These are phyloP conservation scores for Aspergillus proliferans DNA, from an alignment of 2,329 filamentous ascomycete species.

Conservation along the genomic window DNA sequence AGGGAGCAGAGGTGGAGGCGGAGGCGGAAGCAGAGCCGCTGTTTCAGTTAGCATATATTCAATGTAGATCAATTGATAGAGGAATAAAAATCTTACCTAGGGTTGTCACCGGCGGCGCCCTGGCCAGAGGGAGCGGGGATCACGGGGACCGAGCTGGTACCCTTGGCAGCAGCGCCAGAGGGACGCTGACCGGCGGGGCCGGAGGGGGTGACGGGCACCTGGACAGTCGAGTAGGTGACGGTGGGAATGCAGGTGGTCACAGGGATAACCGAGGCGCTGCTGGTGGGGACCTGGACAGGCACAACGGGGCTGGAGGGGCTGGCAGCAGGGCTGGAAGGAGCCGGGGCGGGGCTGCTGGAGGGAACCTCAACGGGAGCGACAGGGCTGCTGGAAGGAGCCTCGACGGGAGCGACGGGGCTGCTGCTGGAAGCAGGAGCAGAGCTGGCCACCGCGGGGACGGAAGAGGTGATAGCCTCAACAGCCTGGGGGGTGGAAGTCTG, in stretches of 20 bases:
- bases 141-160: conserved; percentile 12
- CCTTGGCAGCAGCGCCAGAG: conserved; percentile 3
- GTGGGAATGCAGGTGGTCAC: conserved; percentile 28
- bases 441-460: neutral
- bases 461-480: conserved; percentile 12
- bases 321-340: conserved; percentile 9
- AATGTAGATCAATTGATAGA: neutral
- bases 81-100: conserved; percentile 12
- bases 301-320: conserved; percentile 8
- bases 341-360: conserved; percentile 1
- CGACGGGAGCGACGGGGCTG: conserved; percentile 5
- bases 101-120: conserved; percentile 5
- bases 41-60: conserved; percentile 2
- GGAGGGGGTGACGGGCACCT: conserved; percentile 9
- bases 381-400: conserved; percentile 8
- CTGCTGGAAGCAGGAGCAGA: conserved; percentile 2
- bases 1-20: conserved; percentile 11
- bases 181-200: conserved; percentile 1
- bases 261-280: conserved; percentile 20
- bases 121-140: conserved; percentile 11
- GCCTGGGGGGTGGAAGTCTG: conserved; percentile 19
- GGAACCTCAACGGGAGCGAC: conserved; percentile 12
- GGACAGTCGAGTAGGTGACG: conserved; percentile 26
- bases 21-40: conserved; percentile 14
- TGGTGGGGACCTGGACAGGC: neutral